Conservation (phyloP, 1,139 yeast species). For the Yarrowia galli region DNA sequence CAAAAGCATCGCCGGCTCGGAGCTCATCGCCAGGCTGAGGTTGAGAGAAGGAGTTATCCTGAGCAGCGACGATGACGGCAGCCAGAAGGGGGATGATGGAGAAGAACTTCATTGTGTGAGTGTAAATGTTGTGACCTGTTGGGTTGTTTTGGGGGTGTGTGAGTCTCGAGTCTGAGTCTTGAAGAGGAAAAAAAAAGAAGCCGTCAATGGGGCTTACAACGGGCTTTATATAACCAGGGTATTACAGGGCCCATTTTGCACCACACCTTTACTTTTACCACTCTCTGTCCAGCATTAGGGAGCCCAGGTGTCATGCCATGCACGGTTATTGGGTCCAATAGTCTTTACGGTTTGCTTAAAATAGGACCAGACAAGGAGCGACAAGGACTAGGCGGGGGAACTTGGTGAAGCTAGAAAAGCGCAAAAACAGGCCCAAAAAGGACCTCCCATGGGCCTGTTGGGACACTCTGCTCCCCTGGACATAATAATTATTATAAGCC, state of each 20-base stretch:
- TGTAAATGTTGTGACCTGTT: background rate
- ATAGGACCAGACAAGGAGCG: slow-evolving; percentile 15
- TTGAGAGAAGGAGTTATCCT: slow-evolving; percentile 49
- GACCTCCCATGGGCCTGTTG: slow-evolving; percentile 17
- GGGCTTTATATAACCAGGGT: slow-evolving; percentile 5
- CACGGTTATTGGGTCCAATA: slow-evolving; percentile 13
- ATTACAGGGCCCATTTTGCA: background rate
- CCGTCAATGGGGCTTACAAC: background rate
- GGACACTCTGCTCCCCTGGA: background rate
- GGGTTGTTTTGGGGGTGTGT: slow-evolving; percentile 3
- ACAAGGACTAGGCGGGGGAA: slow-evolving; percentile 15
- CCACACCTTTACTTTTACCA: background rate
- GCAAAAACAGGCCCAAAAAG: slow-evolving; percentile 9
- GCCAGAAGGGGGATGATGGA: slow-evolving; percentile 19
- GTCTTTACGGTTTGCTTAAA: slow-evolving; percentile 19
- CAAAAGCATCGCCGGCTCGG: slow-evolving; percentile 49
- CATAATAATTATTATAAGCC: background rate
- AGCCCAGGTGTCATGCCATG: slow-evolving; percentile 11
- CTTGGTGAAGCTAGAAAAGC: background rate
- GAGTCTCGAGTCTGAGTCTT: background rate
- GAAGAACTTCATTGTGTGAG: slow-evolving; percentile 28
- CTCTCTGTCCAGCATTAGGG: background rate
- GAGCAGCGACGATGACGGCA: slow-evolving; percentile 42
- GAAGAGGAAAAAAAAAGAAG: too few species aligned
- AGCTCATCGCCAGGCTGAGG: slow-evolving; percentile 48